Evolutionary conservation across 768 basidiomycete genomes (phyloP).

Genomic region (Rhodotorula toruloides): DNA sequence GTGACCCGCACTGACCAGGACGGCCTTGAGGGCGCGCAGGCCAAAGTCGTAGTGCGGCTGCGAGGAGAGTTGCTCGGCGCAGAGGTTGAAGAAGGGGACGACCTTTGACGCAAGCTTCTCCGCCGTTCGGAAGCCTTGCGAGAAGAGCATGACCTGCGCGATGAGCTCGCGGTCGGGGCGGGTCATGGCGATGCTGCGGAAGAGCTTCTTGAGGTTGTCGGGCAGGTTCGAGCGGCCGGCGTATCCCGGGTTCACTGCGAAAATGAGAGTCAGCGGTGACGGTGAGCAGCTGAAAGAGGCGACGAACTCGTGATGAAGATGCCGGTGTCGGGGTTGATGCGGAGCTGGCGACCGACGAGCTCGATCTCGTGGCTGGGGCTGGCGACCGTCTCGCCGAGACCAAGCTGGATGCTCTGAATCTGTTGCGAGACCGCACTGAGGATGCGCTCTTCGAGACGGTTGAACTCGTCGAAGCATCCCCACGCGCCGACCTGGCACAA

Average conservation of each 20-base stretch:
- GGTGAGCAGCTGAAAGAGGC: constrained; percentile 41
- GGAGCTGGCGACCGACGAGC: constrained; percentile 86
- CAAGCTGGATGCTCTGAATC: constrained; percentile 97
- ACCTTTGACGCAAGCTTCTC: constrained; percentile 97
- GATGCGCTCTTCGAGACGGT: constrained; percentile 95
- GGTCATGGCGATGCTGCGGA: constrained; percentile 91
- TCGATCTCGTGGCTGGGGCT: constrained; percentile 89
- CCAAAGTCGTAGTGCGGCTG: constrained; percentile 99
- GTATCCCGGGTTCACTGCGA: constrained; percentile 75
- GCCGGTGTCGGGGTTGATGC: constrained; percentile 92
- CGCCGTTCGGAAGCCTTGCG: constrained; percentile 96
- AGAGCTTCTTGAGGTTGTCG: constrained; percentile 51
- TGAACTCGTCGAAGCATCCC: constrained; percentile 88
- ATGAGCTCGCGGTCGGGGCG: constrained; percentile 96
- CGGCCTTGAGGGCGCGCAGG: constrained; percentile 91
- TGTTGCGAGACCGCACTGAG: constrained; percentile 97
- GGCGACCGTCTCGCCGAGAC: constrained; percentile 66
- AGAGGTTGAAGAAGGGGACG: constrained; percentile 98
- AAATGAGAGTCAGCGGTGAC: no score
- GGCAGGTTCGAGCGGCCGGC: constrained; percentile 77
- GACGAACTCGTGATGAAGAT: constrained; percentile 84
- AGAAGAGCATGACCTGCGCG: constrained; percentile 98
- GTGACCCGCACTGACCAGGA: constrained; percentile 93
- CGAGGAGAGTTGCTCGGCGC: constrained; percentile 90
- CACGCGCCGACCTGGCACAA: constrained; percentile 98